Conservation (phyloP, 2,329 filamentous ascomycete genomes). For the Epichloe gansuensis region DNA sequence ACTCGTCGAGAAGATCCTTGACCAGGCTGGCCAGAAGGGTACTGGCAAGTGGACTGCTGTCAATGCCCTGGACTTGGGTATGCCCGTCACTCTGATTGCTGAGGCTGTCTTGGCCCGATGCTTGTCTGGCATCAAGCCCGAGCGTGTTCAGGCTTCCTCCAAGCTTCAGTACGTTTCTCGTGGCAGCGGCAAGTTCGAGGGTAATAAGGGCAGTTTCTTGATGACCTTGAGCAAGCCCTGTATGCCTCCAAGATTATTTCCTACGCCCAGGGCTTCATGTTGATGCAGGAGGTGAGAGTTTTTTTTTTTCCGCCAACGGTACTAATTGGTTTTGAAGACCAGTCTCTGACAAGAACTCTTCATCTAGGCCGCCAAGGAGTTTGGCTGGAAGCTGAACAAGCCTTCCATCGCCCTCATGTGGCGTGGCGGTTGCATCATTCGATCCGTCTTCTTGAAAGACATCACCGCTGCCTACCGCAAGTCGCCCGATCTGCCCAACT, state of each 20-base stretch:
- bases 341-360: not conserved
- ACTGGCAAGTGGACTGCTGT: conserved; percentile 99
- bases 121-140: conserved; percentile 84
- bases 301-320: not conserved
- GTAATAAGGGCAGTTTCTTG: conserved; percentile 89
- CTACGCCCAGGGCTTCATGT: conserved; percentile 99
- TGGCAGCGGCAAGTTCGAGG: conserved; percentile 59
- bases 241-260: conserved; percentile 99
- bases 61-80: conserved; percentile 95
- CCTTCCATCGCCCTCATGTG: conserved; percentile 99
- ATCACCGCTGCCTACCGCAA: conserved; percentile 95
- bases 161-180: conserved; percentile 67
- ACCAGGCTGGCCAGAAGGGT: conserved; percentile 98
- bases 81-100: conserved; percentile 96
- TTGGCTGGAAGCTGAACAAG: conserved; percentile 99
- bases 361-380: conserved; percentile 77
- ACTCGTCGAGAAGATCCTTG: conserved; percentile 96
- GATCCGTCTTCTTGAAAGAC: conserved; percentile 99
- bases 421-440: conserved; percentile 99
- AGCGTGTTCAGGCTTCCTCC: conserved; percentile 72
- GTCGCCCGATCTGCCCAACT: conserved; percentile 90
- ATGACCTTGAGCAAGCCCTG: conserved; percentile 95
- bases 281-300: conserved; percentile 80
- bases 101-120: conserved; percentile 94
- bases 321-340: not conserved